Conservation (phyloP, 2,329 filamentous ascomycete genomes). For the Microdochium paspali region DNA sequence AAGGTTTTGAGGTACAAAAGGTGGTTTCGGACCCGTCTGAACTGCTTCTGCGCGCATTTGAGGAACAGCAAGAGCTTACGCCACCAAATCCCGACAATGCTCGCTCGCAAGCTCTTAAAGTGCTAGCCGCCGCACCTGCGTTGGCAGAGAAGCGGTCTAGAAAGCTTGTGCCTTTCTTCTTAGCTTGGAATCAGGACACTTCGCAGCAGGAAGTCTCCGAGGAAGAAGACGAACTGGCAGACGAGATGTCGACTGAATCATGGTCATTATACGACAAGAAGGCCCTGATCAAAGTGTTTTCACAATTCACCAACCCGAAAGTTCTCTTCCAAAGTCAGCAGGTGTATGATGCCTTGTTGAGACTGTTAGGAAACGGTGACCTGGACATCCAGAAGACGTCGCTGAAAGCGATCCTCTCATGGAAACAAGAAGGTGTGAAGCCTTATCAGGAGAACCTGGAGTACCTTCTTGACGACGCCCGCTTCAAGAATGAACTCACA, state of each 20-base stretch:
- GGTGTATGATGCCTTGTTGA: constrained; percentile 67
- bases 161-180: constrained; percentile 73
- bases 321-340: constrained; percentile 70
- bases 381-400: constrained; percentile 79
- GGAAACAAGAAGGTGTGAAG: constrained; percentile 71
- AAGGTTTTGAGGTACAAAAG: constrained; percentile 40
- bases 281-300: constrained; percentile 69
- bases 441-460: constrained; percentile 79
- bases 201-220: constrained; percentile 27
- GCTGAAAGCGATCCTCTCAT: constrained; percentile 76
- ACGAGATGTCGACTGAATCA: constrained; percentile 19
- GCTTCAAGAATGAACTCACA: constrained; percentile 90
- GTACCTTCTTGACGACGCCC: constrained; percentile 79
- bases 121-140: constrained; percentile 63
- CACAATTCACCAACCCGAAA: constrained; percentile 77
- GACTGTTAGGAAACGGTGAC: constrained; percentile 78
- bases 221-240: constrained; percentile 3
- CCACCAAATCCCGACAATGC: constrained; percentile 44
- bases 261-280: constrained; percentile 80
- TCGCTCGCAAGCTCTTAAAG: constrained; percentile 68
- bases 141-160: constrained; percentile 83
- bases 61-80: constrained; percentile 49
- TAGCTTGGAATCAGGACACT: constrained; percentile 63
- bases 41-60: constrained; percentile 54
- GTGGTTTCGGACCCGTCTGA: constrained; percentile 43